A percentile compares a stretch with the other conserved stretches of the same genome.
phyloP scores from a whole-genome alignment of 1,284 basidiomycete species.

The Wolfiporia cocos region DNA sequence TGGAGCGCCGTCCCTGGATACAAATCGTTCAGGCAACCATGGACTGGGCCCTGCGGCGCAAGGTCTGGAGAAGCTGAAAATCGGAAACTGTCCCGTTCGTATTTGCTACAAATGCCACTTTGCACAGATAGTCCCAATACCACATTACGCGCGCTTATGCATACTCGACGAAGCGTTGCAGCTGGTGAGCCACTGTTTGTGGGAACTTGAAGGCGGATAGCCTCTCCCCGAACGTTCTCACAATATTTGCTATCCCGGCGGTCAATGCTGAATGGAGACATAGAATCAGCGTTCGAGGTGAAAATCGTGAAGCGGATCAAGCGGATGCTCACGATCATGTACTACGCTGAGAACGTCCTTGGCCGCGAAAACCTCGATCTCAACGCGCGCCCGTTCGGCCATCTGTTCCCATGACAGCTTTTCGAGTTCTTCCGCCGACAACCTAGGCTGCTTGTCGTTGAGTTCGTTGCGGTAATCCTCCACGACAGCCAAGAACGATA shows the following conservation, averaged over 20 bases:
- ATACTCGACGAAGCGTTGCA: constrained; percentile 72
- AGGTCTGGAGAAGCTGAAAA: no score
- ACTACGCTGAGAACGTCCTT: constrained; percentile 51
- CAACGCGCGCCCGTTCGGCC: constrained; percentile 27
- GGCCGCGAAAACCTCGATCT: constrained; percentile 42
- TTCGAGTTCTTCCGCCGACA: constrained; percentile 30
- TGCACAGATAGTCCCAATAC: no score
- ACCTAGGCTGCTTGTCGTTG: constrained; percentile 28
- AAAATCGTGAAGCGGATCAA: neutral
- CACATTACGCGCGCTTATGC: no score
- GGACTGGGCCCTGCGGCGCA: no score
- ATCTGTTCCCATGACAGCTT: constrained; percentile 24
- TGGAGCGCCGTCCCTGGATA: no score
- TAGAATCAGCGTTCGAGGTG: constrained; percentile 7
- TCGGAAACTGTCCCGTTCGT: no score
- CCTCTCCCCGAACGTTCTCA: constrained; percentile 70
- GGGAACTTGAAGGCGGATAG: constrained; percentile 76
- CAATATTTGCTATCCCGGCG: constrained; percentile 59
- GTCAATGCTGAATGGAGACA: constrained; percentile 49
- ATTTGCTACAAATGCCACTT: no score
- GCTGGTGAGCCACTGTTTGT: constrained; percentile 50
- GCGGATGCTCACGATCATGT: constrained; percentile 47
- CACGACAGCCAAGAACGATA: constrained; percentile 58
- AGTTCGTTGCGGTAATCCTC: constrained; percentile 56
- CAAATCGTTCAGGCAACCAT: no score